Evolutionary conservation across 2,329 filamentous ascomycete genomes (phyloP).

Genomic region (Penicillium sp.): DNA sequence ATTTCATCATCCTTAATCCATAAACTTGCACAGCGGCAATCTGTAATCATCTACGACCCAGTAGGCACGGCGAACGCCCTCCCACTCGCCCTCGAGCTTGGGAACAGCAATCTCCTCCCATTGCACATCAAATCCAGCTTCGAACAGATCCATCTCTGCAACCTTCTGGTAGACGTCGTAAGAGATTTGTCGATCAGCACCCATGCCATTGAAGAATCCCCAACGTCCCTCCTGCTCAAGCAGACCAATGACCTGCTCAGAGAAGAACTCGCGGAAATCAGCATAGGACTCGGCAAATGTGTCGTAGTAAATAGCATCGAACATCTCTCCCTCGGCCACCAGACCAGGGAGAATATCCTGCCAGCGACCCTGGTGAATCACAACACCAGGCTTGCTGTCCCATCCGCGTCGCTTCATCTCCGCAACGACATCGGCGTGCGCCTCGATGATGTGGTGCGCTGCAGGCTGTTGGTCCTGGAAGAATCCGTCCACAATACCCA

Average conservation of each 20-base stretch:
- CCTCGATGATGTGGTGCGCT: slow-evolving; percentile 81
- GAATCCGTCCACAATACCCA: slow-evolving; percentile 83
- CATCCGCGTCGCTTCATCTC: slow-evolving; percentile 69
- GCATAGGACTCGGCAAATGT: slow-evolving; percentile 94
- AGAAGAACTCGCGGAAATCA: slow-evolving; percentile 83
- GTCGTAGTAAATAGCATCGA: slow-evolving; percentile 94
- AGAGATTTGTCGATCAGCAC: slow-evolving; percentile 86
- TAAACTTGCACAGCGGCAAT: slow-evolving; percentile 44
- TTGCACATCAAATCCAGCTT: slow-evolving; percentile 85
- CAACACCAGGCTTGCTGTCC: slow-evolving; percentile 60
- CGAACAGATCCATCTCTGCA: slow-evolving; percentile 84
- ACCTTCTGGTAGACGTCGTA: slow-evolving; percentile 96
- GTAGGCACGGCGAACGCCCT: slow-evolving; percentile 83
- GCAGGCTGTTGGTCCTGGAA: slow-evolving; percentile 69
- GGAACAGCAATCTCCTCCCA: slow-evolving; percentile 80
- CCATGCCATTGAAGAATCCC: slow-evolving; percentile 73
- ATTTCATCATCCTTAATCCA: slow-evolving; percentile 26
- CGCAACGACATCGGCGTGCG: slow-evolving; percentile 73
- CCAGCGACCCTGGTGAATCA: slow-evolving; percentile 73
- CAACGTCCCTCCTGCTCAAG: slow-evolving; percentile 59
- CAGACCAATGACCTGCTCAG: slow-evolving; percentile 78
- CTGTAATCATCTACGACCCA: slow-evolving; percentile 72
- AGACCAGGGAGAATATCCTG: slow-evolving; percentile 74
- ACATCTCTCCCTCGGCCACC: slow-evolving; percentile 67
- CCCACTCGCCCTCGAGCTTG: slow-evolving; percentile 77